phyloP scores from a whole-genome alignment of 2,329 filamentous ascomycete genomes.

The Cladorrhinum sp. region DNA sequence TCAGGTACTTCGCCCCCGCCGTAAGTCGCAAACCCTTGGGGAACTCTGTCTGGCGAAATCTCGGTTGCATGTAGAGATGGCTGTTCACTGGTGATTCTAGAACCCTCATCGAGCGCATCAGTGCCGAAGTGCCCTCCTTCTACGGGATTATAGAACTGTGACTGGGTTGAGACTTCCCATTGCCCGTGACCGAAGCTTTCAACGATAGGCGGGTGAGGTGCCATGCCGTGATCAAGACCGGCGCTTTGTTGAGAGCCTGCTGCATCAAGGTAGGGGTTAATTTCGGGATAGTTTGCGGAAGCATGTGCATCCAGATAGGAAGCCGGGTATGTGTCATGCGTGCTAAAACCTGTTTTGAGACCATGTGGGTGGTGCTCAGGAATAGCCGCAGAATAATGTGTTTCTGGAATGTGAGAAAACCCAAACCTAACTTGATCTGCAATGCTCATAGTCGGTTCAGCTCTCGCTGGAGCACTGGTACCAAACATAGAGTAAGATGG shows the following conservation, averaged over 20 bases:
- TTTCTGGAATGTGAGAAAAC: constrained; percentile 28
- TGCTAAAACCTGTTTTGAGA: neutral
- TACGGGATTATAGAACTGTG: constrained; percentile 22
- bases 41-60: constrained; percentile 16
- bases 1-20: constrained; percentile 8
- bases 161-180: constrained; percentile 26
- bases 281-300: constrained; percentile 19
- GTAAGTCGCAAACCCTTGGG: constrained; percentile 27
- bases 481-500: constrained; percentile 27
- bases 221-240: constrained; percentile 6
- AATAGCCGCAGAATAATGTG: constrained; percentile 2
- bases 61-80: constrained; percentile 15
- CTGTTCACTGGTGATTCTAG: constrained; percentile 13
- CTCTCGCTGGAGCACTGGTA: constrained; percentile 9
- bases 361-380: constrained; percentile 1
- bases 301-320: constrained; percentile 20
- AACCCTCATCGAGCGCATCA: constrained; percentile 24
- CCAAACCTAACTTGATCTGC: constrained; percentile 32
- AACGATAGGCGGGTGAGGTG: constrained; percentile 11
- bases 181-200: constrained; percentile 21
- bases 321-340: constrained; percentile 21
- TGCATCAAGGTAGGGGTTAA: constrained; percentile 15
- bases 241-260: constrained; percentile 18
- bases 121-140: constrained; percentile 27
- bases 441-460: constrained; percentile 19